A percentile compares a stretch with the other conserved stretches of the same genome.
Conservation (phyloP, 108 stramenopile species). For the Cylindrotheca fusiformis region DNA sequence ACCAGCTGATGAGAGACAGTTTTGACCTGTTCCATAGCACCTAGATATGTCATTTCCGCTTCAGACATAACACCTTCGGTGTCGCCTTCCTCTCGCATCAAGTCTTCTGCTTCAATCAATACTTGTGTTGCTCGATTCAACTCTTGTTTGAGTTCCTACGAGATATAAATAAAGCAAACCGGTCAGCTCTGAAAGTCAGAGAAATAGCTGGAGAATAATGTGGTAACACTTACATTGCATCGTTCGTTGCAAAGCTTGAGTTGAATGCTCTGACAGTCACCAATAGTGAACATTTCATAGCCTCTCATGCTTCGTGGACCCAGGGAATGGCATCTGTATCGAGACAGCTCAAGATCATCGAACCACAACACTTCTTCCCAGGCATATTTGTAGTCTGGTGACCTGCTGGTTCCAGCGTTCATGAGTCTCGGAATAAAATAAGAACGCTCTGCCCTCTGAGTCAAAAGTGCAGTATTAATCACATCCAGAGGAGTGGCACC, state of each 20-base stretch:
- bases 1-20: slow-evolving; percentile 67
- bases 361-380: slow-evolving; percentile 81
- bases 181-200: not conserved
- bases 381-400: slow-evolving; percentile 10
- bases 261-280: slow-evolving; percentile 86
- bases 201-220: not conserved
- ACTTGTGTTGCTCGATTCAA: slow-evolving; percentile 59
- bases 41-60: slow-evolving; percentile 72
- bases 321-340: slow-evolving; percentile 73
- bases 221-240: slow-evolving; percentile 51
- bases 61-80: slow-evolving; percentile 66
- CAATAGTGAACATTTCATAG: slow-evolving; percentile 87
- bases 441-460: slow-evolving; percentile 52
- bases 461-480: slow-evolving; percentile 63
- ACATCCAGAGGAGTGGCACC: slow-evolving; percentile 81
- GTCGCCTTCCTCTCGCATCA: slow-evolving; percentile 68
- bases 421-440: slow-evolving; percentile 51
- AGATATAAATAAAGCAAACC: not conserved
- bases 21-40: slow-evolving; percentile 72
- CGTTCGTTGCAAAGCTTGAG: slow-evolving; percentile 79
- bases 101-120: slow-evolving; percentile 76
- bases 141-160: slow-evolving; percentile 50
- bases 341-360: slow-evolving; percentile 74
- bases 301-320: slow-evolving; percentile 77
- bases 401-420: slow-evolving; percentile 3